phyloP scores from a whole-genome alignment of 345 rosid genomes.

The Brassica rapa region DNA sequence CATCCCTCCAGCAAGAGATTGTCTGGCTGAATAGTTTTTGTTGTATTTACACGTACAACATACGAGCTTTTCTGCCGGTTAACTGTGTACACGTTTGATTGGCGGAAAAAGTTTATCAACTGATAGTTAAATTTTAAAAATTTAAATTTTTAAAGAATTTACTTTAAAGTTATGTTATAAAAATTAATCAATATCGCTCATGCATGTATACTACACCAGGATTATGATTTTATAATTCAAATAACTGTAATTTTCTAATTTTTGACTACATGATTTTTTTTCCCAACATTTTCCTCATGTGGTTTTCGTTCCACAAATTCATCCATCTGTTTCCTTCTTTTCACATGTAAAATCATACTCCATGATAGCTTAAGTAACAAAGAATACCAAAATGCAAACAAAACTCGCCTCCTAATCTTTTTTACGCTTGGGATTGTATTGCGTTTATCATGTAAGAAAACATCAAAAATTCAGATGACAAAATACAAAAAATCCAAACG shows the following conservation, averaged over 20 bases:
- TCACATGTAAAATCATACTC: background rate
- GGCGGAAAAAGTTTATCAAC: constrained; percentile 18
- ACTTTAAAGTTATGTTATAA: background rate
- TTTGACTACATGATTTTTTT: background rate
- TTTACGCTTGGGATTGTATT: background rate
- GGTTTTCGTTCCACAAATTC: background rate
- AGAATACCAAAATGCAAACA: background rate
- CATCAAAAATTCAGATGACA: background rate
- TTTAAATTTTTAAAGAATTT: background rate
- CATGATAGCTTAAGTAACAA: background rate
- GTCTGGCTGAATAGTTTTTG: background rate
- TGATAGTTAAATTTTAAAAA: background rate
- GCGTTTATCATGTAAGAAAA: background rate
- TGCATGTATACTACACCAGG: background rate
- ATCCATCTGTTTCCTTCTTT: background rate
- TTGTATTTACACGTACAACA: constrained; percentile 9
- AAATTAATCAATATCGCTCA: fast-evolving
- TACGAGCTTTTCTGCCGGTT: background rate
- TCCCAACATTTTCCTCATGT: background rate
- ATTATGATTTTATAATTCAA: background rate
- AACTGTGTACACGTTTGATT: constrained; percentile 19
- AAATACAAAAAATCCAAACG: background rate
- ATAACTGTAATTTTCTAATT: background rate
- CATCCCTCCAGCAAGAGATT: background rate
- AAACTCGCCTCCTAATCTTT: background rate